Evolutionary conservation across 2,329 filamentous ascomycete species (phyloP), one percentile per base, ranked within the genome.

Genomic region (Fusarium dimerum): DNA sequence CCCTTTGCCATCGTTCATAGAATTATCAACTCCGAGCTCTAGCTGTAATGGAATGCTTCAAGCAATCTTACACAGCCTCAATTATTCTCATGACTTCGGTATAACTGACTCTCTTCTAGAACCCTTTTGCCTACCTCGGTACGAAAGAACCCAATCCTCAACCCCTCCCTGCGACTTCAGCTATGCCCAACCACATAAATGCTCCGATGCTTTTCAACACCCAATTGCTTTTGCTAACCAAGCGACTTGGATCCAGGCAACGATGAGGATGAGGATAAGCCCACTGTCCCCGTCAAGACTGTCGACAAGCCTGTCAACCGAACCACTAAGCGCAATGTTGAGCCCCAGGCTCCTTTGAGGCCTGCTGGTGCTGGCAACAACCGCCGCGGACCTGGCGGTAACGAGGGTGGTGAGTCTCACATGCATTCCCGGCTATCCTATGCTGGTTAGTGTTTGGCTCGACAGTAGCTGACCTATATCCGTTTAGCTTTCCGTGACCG

Each of bases 71-170:
- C 29, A 43, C 36, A 12, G 20, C 30, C 20, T 26, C 36, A 34
- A 52, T 34, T 26, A 32, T 29, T 40, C 43, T 36, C 39, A 42
- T 34, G 13, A 29, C 40, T 34, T 48, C 44, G 46, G 41, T 16
- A 50, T 55, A 55, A 51, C 63, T 65, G 63, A 65, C 54, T 46
- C 38, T 18, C n/a, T 38, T n/a, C 26, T 66, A 97, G 94, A 99
- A 99, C 85, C 87, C 90, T 73, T 97, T 90, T 85, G 93, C 94
- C 85, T 88, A 96, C 81, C 91, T 99, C 84, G 93, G 94, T 97
- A 96, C 71, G 77, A 71, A 64, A 58, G 58, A 61, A 50, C 43
- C 59, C 47, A 60, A 56, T 63, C 54, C 61, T 55, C 50, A 51
- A 55, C 61, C 51, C 60, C 54, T 43, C 32, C 43, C 55, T 48